These are phyloP conservation scores for Metschnikowia bowlesiae DNA, from an alignment of 805 yeast species.

Conservation along the genomic window DNA sequence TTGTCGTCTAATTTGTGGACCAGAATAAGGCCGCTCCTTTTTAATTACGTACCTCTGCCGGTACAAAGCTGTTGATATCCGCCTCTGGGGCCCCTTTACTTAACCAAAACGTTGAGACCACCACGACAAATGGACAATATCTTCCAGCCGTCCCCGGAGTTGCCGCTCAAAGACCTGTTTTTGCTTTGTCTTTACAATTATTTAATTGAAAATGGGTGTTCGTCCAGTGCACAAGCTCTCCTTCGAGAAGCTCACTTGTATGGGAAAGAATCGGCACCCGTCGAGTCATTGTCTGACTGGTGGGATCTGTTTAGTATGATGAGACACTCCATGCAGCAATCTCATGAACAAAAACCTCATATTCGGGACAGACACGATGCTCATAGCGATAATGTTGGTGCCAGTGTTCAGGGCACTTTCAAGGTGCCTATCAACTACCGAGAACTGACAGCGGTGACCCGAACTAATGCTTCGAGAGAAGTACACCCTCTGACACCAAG, in stretches of 20 bases:
- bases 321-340: not conserved
- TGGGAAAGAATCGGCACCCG: not conserved
- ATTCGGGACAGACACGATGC: not conserved
- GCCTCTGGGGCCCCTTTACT: not conserved
- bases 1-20: not conserved
- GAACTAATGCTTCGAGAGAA: not conserved
- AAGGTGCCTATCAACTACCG: constrained; percentile 1
- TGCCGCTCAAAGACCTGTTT: constrained; percentile 1
- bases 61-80: not conserved
- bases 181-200: constrained; percentile 1
- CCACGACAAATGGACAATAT: not conserved
- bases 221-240: constrained; percentile 1
- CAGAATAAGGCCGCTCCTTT: not conserved
- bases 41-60: not conserved
- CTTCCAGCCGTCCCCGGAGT: constrained; percentile 1
- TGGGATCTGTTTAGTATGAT: constrained; percentile 1
- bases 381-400: not conserved
- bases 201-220: constrained; percentile 1
- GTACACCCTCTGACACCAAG: not conserved
- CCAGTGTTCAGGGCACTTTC: not conserved
- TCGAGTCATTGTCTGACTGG: not conserved
- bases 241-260: constrained; percentile 2
- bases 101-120: not conserved
- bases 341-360: not conserved
- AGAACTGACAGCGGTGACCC: not conserved